A percentile compares a stretch with the other conserved stretches of the same genome.
Conservation (phyloP, 495 filamentous ascomycete species). For the Aspergillus ellipticus region DNA sequence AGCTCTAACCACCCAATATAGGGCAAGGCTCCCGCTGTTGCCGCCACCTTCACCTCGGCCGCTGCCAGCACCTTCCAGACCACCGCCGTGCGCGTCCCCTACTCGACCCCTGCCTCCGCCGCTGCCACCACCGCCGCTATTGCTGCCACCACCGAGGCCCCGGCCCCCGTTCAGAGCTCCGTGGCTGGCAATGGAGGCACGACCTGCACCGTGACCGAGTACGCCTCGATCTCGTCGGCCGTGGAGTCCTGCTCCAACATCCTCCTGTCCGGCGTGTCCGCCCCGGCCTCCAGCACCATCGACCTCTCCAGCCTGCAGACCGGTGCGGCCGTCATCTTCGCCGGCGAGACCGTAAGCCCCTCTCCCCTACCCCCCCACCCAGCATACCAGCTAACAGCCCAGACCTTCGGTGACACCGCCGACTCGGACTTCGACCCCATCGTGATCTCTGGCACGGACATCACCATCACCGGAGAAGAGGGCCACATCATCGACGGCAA, state of each 20-base stretch:
- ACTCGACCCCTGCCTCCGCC: neutral
- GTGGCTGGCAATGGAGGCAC: constrained; percentile 18
- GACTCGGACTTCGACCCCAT: constrained; percentile 35
- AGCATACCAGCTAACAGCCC: neutral
- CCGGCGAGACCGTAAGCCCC: constrained; percentile 25
- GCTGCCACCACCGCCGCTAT: constrained; percentile 16
- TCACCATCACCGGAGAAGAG: constrained; percentile 36
- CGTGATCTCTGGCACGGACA: constrained; percentile 33
- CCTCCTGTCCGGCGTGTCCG: constrained; percentile 32
- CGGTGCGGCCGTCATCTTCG: constrained; percentile 41
- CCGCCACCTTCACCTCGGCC: constrained; percentile 6
- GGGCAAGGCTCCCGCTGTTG: constrained; percentile 4
- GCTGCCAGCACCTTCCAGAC: constrained; percentile 9
- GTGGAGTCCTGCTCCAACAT: constrained; percentile 40
- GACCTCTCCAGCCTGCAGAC: constrained; percentile 34
- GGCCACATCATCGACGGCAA: constrained; percentile 45
- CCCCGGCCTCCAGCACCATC: constrained; percentile 33
- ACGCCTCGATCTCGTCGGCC: constrained; percentile 38
- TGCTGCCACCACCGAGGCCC: constrained; percentile 12
- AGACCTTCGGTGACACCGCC: constrained; percentile 39
- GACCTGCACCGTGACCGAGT: constrained; percentile 41
- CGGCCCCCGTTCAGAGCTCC: neutral
- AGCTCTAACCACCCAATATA: neutral
- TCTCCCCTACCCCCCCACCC: neutral
- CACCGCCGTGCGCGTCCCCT: neutral